Evolutionary conservation across 768 basidiomycete species (phyloP).

Genomic region (Fistulinella prunicolor): DNA sequence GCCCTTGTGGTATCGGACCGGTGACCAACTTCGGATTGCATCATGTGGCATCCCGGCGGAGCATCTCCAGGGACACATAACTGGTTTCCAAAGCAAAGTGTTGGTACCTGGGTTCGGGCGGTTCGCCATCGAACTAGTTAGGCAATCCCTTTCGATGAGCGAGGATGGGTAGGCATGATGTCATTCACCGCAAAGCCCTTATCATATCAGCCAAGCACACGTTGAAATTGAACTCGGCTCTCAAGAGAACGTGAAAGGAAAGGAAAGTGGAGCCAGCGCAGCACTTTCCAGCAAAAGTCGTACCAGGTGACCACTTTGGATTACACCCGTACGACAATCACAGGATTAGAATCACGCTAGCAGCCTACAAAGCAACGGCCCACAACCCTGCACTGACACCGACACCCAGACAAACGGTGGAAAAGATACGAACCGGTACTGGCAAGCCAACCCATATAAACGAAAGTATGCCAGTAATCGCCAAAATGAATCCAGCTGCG

Average conservation of each 20-base stretch:
- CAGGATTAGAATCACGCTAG: not conserved
- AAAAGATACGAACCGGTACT: constrained; percentile 25
- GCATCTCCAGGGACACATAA: no score
- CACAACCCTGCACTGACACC: constrained; percentile 18
- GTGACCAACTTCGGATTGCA: no score
- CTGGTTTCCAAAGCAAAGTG: no score
- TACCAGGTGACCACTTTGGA: not conserved
- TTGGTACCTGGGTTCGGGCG: no score
- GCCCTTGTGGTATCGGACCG: no score
- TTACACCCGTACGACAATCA: not conserved
- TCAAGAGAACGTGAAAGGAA: constrained; percentile 8
- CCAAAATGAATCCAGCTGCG: constrained; percentile 23
- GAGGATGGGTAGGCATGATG: no score
- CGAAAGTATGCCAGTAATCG: constrained; percentile 24
- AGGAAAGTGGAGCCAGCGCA: constrained; percentile 11
- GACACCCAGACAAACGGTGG: constrained; percentile 26
- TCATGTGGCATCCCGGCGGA: no score
- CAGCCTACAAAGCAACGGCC: constrained; percentile 23
- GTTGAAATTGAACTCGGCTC: no score
- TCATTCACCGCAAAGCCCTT: no score
- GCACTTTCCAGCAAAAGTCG: constrained; percentile 6
- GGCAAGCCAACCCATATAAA: constrained; percentile 27
- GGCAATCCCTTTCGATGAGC: constrained; percentile 4
- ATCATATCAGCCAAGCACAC: no score
- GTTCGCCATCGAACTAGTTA: constrained; percentile 2